Base-by-base conservation (phyloP, 306 rosid species). In the Pueraria montana region DNA sequence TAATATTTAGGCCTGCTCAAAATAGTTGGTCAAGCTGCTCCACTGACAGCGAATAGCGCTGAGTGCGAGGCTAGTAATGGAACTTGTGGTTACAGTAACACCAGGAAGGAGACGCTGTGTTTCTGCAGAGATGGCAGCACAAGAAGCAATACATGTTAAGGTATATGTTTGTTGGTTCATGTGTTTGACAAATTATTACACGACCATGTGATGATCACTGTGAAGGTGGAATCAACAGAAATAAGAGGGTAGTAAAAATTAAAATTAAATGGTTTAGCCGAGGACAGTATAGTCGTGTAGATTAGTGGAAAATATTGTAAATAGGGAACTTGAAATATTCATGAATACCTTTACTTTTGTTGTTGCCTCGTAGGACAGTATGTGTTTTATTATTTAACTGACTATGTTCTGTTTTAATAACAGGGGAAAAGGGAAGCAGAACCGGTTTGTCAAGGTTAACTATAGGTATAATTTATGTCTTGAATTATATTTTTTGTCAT, bases 91-190 rank as follows among this genome's bases (percentile, higher is more conserved):
- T 84, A 76, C 20, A 81, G 38, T n/a, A 68, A 56, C 61, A 9
- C 32, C 8, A 50, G 3, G n/a, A 49, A 59, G 62, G 75, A 81
- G 82, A 6, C 12, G 1, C 16, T 84, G 67, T 87, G 90, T 34
- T 84, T 66, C 53, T 87, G 90, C 82, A 73, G 81, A 9, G 86
- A 87, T 81, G 90, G 86, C 17, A 77, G 42, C 20, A 46, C 80
- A 6, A 38, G 27, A 55, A 77, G 21, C 42, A 77, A 72, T 45
- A 23, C 5, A 10, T 87, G 90, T 77, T 16, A 46, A 36, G 90
- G 86, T 84, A 84, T 0, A 27, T n/a, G 59, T 14, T 64, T 72
- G 75, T 36, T 32, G n/a, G n/a, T n/a, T n/a, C n/a, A n/a, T n/a
- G n/a, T n/a, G n/a, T n/a, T n/a, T n/a, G n/a, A n/a, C n/a, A n/a